Percentiles rank a stretch among this genome's conserved stretches.
These are phyloP conservation scores for Stylosanthes scabra DNA, from an alignment of 331 rosid genomes.

Conservation along the genomic window DNA sequence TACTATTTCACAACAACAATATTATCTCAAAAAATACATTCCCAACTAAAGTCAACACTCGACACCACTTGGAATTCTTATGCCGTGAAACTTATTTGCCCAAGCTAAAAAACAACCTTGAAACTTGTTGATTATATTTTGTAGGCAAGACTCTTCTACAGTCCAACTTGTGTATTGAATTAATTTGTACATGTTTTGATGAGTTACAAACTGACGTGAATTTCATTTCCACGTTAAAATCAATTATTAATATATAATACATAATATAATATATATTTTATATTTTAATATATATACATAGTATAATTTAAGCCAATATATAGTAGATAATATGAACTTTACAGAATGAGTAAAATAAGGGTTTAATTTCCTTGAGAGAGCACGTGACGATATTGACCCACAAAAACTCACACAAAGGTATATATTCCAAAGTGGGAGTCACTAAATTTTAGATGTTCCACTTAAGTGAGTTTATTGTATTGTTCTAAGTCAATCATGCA, in stretches of 20 bases:
- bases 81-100: conserved; percentile 33
- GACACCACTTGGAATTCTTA: conserved; percentile 44
- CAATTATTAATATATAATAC: too few species aligned
- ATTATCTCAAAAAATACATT: not conserved
- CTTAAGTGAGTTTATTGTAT: not conserved
- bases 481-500: too few species aligned
- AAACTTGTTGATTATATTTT: conserved; percentile 20
- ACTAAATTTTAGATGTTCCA: not conserved
- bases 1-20: not conserved
- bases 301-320: too few species aligned
- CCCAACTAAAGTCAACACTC: conserved; percentile 51
- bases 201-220: not conserved
- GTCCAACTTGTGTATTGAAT: not conserved
- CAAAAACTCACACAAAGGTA: not conserved
- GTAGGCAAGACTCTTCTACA: conserved; percentile 24
- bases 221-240: too few species aligned
- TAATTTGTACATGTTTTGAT: conserved; percentile 12
- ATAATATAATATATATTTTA: too few species aligned
- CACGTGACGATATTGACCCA: conserved; percentile 38
- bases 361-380: not conserved
- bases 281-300: too few species aligned
- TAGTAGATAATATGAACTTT: too few species aligned
- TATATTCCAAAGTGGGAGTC: conserved; percentile 13
- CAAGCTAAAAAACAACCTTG: conserved; percentile 22
- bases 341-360: too few species aligned